phyloP scores from a whole-genome alignment of 805 yeast genomes.

The Monosporozyma unispora region DNA sequence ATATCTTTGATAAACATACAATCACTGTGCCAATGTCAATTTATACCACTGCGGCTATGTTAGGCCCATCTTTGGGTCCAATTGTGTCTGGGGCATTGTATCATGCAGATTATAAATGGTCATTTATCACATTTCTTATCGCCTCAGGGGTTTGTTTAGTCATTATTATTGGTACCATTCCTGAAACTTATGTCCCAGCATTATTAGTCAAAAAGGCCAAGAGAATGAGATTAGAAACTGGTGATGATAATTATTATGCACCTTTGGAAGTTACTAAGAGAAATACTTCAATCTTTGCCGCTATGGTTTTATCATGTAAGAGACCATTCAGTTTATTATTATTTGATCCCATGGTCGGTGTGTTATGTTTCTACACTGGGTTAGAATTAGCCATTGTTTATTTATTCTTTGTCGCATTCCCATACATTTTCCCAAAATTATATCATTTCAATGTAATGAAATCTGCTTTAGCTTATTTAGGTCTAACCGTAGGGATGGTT shows the following conservation, averaged over 20 bases:
- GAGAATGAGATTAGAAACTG: conserved; percentile 42
- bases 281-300: conserved; percentile 34
- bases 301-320: conserved; percentile 38
- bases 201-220: conserved; percentile 44
- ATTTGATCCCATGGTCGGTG: conserved; percentile 47
- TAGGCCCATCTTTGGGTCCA: conserved; percentile 69
- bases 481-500: conserved; percentile 44
- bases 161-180: conserved; percentile 38
- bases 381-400: conserved; percentile 51
- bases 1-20: conserved; percentile 50
- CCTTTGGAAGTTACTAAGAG: conserved; percentile 34
- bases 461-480: conserved; percentile 57
- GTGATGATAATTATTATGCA: conserved; percentile 39
- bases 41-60: conserved; percentile 52
- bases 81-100: conserved; percentile 48
- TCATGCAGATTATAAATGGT: conserved; percentile 56
- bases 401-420: conserved; percentile 57
- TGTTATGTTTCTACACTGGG: conserved; percentile 49
- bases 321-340: conserved; percentile 44
- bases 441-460: conserved; percentile 44
- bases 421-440: conserved; percentile 46
- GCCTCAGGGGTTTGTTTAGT: conserved; percentile 48
- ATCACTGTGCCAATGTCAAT: conserved; percentile 64
- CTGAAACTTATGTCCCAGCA: conserved; percentile 58
- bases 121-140: conserved; percentile 54